Percentiles rank a stretch among this genome's conserved stretches.
Evolutionary conservation across 2,329 filamentous ascomycete species (phyloP).

Genomic region (Penicillium vulpinum): DNA sequence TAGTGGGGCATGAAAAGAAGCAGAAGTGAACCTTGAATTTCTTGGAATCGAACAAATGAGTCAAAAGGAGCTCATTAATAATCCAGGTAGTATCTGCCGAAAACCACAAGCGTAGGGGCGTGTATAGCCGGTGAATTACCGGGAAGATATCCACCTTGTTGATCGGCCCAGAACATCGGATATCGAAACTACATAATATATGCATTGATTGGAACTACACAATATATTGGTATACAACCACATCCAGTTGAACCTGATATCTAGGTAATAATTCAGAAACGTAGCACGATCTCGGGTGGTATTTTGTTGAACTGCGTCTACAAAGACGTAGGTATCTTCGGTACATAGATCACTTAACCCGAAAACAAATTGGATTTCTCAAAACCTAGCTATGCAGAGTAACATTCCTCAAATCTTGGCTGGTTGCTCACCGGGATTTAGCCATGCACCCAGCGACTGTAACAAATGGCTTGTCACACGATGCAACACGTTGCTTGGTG

Average conservation of each 20-base stretch:
- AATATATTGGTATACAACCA: neutral
- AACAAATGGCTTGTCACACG: neutral
- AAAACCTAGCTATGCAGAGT: neutral
- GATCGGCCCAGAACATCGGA: slow-evolving; percentile 12
- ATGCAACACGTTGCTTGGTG: neutral
- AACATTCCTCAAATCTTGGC: neutral
- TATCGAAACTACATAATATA: neutral
- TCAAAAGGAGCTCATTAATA: slow-evolving; percentile 9
- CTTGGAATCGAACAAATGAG: neutral
- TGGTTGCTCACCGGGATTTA: neutral
- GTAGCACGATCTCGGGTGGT: neutral
- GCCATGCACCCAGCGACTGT: neutral
- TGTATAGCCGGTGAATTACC: slow-evolving; percentile 18
- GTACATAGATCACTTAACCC: neutral
- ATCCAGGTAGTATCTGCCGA: slow-evolving; percentile 18
- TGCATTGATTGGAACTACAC: neutral
- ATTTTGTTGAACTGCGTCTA: neutral
- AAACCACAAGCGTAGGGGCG: slow-evolving; percentile 8
- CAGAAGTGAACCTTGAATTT: neutral
- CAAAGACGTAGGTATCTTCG: neutral
- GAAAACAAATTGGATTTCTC: neutral
- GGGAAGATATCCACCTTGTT: slow-evolving; percentile 5
- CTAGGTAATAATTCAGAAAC: neutral
- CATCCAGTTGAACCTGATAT: neutral
- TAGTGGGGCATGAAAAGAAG: neutral